A percentile compares a stretch with the other conserved stretches of the same genome.
These are phyloP conservation scores for Panellus pusillus DNA, from an alignment of 768 basidiomycete genomes.

Conservation along the genomic window DNA sequence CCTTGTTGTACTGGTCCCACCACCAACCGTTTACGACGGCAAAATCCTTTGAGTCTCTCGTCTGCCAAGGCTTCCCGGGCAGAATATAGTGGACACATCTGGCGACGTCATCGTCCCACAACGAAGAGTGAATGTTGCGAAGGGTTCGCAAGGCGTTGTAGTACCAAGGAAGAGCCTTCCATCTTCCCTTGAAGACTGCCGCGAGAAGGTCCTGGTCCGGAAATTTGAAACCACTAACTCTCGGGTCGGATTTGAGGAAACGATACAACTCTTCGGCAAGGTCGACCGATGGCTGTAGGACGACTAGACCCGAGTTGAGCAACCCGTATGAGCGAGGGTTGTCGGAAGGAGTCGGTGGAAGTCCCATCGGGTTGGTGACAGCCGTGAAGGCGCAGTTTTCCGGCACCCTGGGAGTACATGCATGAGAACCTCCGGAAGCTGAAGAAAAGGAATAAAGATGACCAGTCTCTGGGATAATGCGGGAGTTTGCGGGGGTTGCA, in stretches of 20 bases:
- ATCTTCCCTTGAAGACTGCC: conserved; percentile 72
- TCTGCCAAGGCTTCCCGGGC: conserved; percentile 83
- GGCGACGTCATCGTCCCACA: conserved; percentile 88
- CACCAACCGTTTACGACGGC: conserved; percentile 69
- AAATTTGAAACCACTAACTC: conserved; percentile 54
- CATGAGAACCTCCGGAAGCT: conserved; percentile 8
- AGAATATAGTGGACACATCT: conserved; percentile 88
- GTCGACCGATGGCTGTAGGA: conserved; percentile 70
- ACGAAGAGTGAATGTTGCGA: conserved; percentile 60
- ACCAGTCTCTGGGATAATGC: conserved; percentile 93
- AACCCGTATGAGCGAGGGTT: conserved; percentile 75
- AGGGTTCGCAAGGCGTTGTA: conserved; percentile 95
- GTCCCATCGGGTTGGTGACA: conserved; percentile 45
- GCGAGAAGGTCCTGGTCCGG: conserved; percentile 94
- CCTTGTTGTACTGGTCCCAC: conserved; percentile 67
- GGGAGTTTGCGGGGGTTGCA: conserved; percentile 86
- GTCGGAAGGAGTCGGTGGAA: conserved; percentile 34
- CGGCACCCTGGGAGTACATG: conserved; percentile 67
- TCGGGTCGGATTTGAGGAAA: conserved; percentile 49
- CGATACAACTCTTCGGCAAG: conserved; percentile 54
- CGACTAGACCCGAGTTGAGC: conserved; percentile 88
- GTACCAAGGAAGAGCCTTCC: conserved; percentile 79
- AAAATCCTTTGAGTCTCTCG: conserved; percentile 47
- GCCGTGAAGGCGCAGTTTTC: conserved; percentile 83
- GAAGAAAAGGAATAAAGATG: conserved; percentile 27